Evolutionary conservation across 2,329 filamentous ascomycete genomes (phyloP).

Genomic region (Trichoderma simmonsii): DNA sequence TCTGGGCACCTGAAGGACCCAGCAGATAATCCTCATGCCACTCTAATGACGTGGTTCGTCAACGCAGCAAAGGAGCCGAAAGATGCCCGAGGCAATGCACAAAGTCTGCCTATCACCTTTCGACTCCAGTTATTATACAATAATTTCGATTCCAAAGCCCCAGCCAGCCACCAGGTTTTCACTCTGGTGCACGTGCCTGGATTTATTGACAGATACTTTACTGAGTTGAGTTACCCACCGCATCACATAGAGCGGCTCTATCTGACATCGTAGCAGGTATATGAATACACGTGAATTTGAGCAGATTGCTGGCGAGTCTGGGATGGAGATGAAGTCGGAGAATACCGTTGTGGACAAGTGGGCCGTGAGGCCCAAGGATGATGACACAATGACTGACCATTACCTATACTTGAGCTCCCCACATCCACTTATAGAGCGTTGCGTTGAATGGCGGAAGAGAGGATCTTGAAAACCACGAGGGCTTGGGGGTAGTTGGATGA

Average conservation of each 20-base stretch:
- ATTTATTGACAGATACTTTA: neutral
- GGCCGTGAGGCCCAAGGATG: neutral
- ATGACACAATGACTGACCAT: neutral
- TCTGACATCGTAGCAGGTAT: neutral
- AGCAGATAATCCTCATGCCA: neutral
- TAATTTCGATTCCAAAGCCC: neutral
- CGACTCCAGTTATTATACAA: neutral
- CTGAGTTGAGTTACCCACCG: neutral
- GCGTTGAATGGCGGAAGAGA: neutral
- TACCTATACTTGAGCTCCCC: neutral
- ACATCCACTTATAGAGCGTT: neutral
- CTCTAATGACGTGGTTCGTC: neutral
- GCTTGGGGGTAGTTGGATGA: neutral
- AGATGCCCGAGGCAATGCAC: neutral
- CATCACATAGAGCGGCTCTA: neutral
- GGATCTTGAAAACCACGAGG: neutral
- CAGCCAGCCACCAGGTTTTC: neutral
- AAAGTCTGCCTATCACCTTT: neutral
- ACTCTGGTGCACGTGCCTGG: neutral
- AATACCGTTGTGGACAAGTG: neutral
- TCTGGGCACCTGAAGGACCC: neutral
- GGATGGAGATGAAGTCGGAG: neutral
- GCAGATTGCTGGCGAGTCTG: neutral
- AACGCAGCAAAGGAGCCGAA: neutral
- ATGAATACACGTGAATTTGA: neutral